A percentile compares a stretch with the other conserved stretches of the same genome.
phyloP scores from a whole-genome alignment of 1,284 basidiomycete species.

The Coniophora puteana region DNA sequence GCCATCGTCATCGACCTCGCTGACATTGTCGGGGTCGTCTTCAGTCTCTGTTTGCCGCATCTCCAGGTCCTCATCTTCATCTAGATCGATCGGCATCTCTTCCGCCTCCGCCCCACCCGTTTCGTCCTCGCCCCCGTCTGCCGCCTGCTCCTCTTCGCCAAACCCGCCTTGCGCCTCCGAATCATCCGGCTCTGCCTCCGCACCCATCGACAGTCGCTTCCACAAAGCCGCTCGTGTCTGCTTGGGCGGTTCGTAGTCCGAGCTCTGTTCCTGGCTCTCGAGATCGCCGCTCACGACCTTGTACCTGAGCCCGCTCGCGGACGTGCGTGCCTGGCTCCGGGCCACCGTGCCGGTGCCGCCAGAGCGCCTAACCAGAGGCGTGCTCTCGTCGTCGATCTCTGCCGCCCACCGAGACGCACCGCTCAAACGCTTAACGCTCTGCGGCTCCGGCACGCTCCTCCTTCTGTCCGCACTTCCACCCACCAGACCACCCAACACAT shows the following conservation, averaged over 20 bases:
- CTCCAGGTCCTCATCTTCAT: too few species aligned
- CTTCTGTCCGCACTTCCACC: not conserved
- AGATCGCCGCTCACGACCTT: not conserved
- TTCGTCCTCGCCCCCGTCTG: too few species aligned
- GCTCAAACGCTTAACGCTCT: constrained; percentile 4
- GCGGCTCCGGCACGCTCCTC: not conserved
- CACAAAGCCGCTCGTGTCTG: constrained; percentile 26
- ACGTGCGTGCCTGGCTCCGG: too few species aligned
- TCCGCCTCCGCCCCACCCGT: too few species aligned
- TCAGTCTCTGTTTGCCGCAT: too few species aligned
- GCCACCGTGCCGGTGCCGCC: too few species aligned
- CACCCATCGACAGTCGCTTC: constrained; percentile 14
- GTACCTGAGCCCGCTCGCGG: not conserved
- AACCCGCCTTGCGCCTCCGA: too few species aligned
- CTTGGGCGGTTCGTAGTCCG: constrained; percentile 26
- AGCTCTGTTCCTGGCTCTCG: constrained; percentile 2
- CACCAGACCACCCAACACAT: not conserved
- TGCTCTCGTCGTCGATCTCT: constrained; percentile 12
- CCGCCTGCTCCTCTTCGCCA: too few species aligned
- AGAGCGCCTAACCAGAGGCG: not conserved
- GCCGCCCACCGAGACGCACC: constrained; percentile 12
- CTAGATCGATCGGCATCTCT: too few species aligned
- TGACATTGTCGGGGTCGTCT: too few species aligned
- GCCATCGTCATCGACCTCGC: too few species aligned
- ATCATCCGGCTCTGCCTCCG: not conserved